A percentile compares a stretch with the other conserved stretches of the same genome.
These are phyloP conservation scores for Malania oleifera DNA, from an alignment of 164 flowering plant species.

Conservation along the genomic window DNA sequence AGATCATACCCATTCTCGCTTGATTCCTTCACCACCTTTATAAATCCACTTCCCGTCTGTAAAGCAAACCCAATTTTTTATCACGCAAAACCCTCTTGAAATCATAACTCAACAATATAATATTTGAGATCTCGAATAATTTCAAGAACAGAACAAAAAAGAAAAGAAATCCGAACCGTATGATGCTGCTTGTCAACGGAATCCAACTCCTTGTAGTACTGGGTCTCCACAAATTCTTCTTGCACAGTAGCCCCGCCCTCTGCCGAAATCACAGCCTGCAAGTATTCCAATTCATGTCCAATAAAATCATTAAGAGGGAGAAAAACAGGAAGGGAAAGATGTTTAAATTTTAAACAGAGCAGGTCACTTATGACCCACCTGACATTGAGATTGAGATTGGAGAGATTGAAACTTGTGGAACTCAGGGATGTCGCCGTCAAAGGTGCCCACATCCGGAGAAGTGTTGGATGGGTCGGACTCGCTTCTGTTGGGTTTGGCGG, in stretches of 20 bases:
- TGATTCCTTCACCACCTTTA: conserved; percentile 28
- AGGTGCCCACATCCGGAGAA: not conserved
- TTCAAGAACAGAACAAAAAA: not conserved
- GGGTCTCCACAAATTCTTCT: conserved; percentile 74
- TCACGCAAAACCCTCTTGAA: not conserved
- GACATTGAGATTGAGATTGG: conserved; percentile 33
- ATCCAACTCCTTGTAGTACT: conserved; percentile 50
- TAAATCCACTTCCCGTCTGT: conserved; percentile 69
- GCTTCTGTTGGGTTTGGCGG: conserved; percentile 63
- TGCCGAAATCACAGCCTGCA: conserved; percentile 17
- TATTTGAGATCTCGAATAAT: not conserved
- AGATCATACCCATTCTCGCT: conserved; percentile 14
- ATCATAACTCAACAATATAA: not conserved
- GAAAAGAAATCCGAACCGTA: conserved; percentile 30
- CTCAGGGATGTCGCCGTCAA: conserved; percentile 36
- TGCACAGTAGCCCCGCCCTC: conserved; percentile 16
- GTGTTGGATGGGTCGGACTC: conserved; percentile 26
- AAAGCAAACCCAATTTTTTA: not conserved
- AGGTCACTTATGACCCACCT: not conserved
- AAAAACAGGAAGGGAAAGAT: not conserved
- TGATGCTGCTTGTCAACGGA: conserved; percentile 65
- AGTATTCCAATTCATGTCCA: not conserved
- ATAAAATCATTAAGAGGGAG: not conserved
- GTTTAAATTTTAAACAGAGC: too few species aligned
- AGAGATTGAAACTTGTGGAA: conserved; percentile 40